A percentile compares a stretch with the other conserved stretches of the same genome.
phyloP scores from a whole-genome alignment of 768 basidiomycete genomes.

The Amanita pseudoporphyria region DNA sequence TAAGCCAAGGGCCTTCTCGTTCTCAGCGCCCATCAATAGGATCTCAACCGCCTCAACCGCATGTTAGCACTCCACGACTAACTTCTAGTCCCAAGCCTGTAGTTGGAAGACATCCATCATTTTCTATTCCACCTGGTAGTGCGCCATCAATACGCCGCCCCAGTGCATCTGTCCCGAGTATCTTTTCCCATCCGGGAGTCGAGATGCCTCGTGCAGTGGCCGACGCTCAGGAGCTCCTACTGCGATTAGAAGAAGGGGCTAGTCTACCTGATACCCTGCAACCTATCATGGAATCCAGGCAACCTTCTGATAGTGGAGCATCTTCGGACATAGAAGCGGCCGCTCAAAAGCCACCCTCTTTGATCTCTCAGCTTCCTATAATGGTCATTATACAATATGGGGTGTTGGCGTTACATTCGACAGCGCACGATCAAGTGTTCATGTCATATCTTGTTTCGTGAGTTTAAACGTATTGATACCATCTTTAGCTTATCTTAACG shows the following conservation, averaged over 20 bases:
- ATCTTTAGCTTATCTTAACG: slow-evolving; percentile 1
- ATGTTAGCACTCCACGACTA: slow-evolving; percentile 5
- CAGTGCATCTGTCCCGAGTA: slow-evolving; percentile 55
- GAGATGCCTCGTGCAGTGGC: slow-evolving; percentile 66
- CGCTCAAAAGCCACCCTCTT: slow-evolving; percentile 49
- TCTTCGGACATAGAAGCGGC: slow-evolving; percentile 29
- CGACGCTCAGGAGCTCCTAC: slow-evolving; percentile 58
- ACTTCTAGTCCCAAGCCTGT: slow-evolving; percentile 15
- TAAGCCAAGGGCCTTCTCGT: slow-evolving; percentile 17
- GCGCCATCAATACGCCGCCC: slow-evolving; percentile 39
- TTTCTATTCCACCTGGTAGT: slow-evolving; percentile 21
- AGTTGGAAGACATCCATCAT: slow-evolving; percentile 17
- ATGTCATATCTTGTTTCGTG: slow-evolving; percentile 87
- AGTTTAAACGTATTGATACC: slow-evolving; percentile 19
- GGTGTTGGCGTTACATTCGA: slow-evolving; percentile 78
- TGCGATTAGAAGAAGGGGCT: slow-evolving; percentile 29
- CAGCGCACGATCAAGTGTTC: slow-evolving; percentile 87
- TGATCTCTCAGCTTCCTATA: slow-evolving; percentile 69
- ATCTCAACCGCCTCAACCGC: not conserved
- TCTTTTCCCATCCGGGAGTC: slow-evolving; percentile 80
- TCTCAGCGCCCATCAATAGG: not conserved
- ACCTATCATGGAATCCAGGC: slow-evolving; percentile 42
- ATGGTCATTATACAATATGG: slow-evolving; percentile 88
- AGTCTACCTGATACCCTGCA: slow-evolving; percentile 29
- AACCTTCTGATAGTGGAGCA: slow-evolving; percentile 20